Percentiles rank a stretch among this genome's conserved stretches.
phyloP scores from a whole-genome alignment of 2,329 filamentous ascomycete species.

The Aspergillus ustus region DNA sequence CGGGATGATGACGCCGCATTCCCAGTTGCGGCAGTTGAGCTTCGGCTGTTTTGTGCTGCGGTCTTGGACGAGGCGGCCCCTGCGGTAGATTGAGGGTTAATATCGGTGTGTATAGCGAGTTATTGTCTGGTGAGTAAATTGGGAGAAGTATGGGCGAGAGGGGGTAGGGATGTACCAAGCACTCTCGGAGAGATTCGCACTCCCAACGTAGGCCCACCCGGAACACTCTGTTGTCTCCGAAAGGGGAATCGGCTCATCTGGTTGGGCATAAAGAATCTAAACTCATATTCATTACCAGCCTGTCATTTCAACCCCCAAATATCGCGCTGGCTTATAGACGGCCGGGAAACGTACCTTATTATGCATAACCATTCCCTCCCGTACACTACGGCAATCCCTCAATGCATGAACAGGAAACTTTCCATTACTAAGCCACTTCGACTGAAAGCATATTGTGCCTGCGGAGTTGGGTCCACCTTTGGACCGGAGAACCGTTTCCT shows the following conservation, averaged over 20 bases:
- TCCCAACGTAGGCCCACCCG: conserved; percentile 86
- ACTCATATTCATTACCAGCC: neutral
- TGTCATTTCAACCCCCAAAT: neutral
- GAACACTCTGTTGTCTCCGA: conserved; percentile 36
- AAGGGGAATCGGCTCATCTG: conserved; percentile 29
- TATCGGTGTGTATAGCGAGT: neutral
- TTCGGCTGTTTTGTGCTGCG: conserved; percentile 69
- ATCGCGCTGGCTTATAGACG: too few species aligned
- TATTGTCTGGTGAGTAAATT: neutral
- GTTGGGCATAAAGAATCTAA: conserved; percentile 42
- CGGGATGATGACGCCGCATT: conserved; percentile 84
- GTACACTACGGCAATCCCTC: conserved; percentile 74
- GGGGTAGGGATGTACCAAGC: conserved; percentile 71
- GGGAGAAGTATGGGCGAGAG: neutral
- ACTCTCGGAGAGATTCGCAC: conserved; percentile 88
- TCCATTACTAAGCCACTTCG: conserved; percentile 70
- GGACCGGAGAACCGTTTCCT: conserved; percentile 68
- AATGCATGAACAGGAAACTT: conserved; percentile 75
- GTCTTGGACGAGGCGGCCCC: conserved; percentile 79
- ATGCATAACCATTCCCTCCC: conserved; percentile 79
- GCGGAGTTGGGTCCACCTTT: conserved; percentile 67
- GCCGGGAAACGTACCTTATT: conserved; percentile 68
- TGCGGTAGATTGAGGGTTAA: conserved; percentile 37
- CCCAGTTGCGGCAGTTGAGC: conserved; percentile 89
- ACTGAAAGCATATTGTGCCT: conserved; percentile 81